Base-by-base conservation (phyloP, 345 rosid species). In the Heritiera fomes region DNA sequence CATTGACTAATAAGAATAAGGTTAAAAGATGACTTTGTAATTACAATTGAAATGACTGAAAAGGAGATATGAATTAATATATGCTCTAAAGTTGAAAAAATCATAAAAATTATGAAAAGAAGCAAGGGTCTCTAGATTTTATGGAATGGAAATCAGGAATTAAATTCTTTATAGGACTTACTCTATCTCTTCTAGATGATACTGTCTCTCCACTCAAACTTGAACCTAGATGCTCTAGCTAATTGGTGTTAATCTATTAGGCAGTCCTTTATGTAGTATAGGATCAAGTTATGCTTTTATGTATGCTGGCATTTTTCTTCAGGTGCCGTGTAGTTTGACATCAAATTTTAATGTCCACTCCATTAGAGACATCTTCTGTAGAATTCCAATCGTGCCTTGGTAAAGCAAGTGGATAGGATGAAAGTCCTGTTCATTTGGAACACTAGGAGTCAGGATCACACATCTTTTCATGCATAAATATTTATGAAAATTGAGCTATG, bases 221-320 rank as follows among this genome's bases (percentile, higher is more conserved):
- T 34, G 38, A 34, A 34, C 38, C 3, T 2, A 34, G 38, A 34
- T 3, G 3, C 38, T 34, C 38, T 34, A 34, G 38, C 41, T 49
- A n/a, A 28, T 28, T 70, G 74, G 53, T 60, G 41, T 30, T 38
- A 15, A 15, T 52, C 30, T 52, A 18, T 71, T 32, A 50, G 75
- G 28, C 17, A 53, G 75, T 72, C 62, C 20, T 53, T 8, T 53
- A 2, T 34, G 75, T 17, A 53, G 3, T 34, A 34, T 46, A 34
- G 75, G 30, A 53, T 32, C 28, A 8, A 50, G 61, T 71, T 32
- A 49, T 71, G 74, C 75, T 52, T 71, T 52, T 32, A 8, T 71
- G 8, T 53, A 17, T 71, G 61, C 28, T 49, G 0, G 43, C 23
- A 14, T n/a, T 62, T 30, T 62, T 50, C 58, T 70, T 70, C 18